Evolutionary conservation across 768 basidiomycete species (phyloP), one percentile per base, ranked within the genome.

Genomic region (Tulasnella calospora): DNA sequence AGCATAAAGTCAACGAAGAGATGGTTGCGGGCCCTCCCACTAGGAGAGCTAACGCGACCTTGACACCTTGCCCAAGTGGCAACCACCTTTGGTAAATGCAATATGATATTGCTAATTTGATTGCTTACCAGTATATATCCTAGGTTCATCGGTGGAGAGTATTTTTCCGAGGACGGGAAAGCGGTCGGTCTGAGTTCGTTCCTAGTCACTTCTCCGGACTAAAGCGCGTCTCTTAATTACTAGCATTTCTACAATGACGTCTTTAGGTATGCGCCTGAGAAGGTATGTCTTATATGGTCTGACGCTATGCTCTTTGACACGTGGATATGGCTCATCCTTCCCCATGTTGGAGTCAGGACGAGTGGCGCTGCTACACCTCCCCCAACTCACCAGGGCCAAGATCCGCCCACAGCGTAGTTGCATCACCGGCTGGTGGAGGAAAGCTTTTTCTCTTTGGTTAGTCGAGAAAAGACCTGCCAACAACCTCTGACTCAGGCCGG

Each of bases 161-260:
- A 91, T 83, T 96, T 95, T 82, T 90, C 90, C 79, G 94, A 96
- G 70, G 96, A 96, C 79, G 90, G 90, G 15, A 92, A 90, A 82
- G 92, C 94, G 21, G 92, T 94, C 80, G 69, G 88, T 83, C 2
- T 35, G 38, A 70, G 73, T 51, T 76, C 35, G 71, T 75, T 36
- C 36, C 27, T n/a, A 30, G 33, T 35, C 9, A 15, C n/a, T n/a
- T 55, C 13, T 17, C 51, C n/a, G 7, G 74, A 47, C 57, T 55
- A 23, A 12, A 33, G 70, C 44, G 15, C 15, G 67, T 4, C 10
- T 19, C 40, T 35, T 44, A 1, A 12, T 1, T 15, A 35, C 23
- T 73, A 94, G 92, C 89, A 94, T 82, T 94, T 95, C 84, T 95
- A 95, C 84, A 93, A 92, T 81, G 95, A 96, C 81, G 90, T 94